Base-by-base conservation (phyloP, 2,329 filamentous ascomycete species). In the Diplodia sapinea region DNA sequence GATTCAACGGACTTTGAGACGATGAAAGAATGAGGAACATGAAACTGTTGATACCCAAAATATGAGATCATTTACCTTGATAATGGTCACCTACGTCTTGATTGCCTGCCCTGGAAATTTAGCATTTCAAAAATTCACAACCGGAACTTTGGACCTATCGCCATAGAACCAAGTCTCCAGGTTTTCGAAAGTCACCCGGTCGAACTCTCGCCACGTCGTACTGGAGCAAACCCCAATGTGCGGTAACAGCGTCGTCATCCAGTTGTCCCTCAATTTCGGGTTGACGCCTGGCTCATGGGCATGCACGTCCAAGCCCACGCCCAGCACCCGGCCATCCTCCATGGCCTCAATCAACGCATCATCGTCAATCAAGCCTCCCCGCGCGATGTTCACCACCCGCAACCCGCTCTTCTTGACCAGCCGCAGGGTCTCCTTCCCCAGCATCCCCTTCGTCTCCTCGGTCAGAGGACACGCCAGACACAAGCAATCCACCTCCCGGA, bases 291-390 rank as follows among this genome's bases (percentile, higher is more conserved):
- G 84, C 75, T 88, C 86, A 57, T 83, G 79, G 72, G 88, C 85
- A 67, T 83, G 88, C 8, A 88, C 86, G 69, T 88, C 86, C 38
- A 88, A 73, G 0, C 86, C 86, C 0, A 80, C 84, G 2, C 83
- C 82, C 67, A 81, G 83, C 7, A 88, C 82, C 67, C 85, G 84
- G 9, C 85, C 84, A 1, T 79, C 81, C 36, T 86, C 82, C 26
- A 88, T 74, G 11, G 84, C 84, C 11, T 81, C 79, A 0, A 84
- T 85, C 33, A 88, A 74, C 2, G 84, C 85, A 0, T 78, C 81
- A 73, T 88, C 86, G 69, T 88, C 84, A 33, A 88, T 84, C 59
- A 88, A 77, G 15, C 82, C 82, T 1, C 86, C 86, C 51, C 86
- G 78, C 5, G 85, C 86, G 0, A 85, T 88, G 71, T 88, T 88